Base-by-base conservation (phyloP, 2,329 filamentous ascomycete species). In the Juglanconis juglandina region DNA sequence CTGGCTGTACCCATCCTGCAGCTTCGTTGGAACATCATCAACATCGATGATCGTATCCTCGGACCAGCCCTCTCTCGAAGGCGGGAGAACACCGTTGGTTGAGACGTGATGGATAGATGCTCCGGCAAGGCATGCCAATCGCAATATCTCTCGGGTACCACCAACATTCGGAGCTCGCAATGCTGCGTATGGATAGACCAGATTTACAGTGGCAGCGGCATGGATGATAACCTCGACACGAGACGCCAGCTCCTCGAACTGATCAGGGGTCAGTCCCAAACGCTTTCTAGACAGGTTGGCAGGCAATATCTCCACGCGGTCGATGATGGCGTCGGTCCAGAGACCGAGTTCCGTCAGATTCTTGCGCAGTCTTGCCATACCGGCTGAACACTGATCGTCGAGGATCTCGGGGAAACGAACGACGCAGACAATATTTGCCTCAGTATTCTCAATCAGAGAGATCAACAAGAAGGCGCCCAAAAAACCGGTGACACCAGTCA, bases 111-210 rank as follows among this genome's bases (percentile, higher is more conserved):
- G 89, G 1, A 93, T 80, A 0, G 90, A 92, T 1, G 89, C 88
- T 11, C 87, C 87, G 32, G 81, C 82, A 42, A 82, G 80, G 60
- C 83, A 81, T 0, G 90, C 90, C 33, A 94, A 77, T 48, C 90
- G 87, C 55, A 94, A 73, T 44, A 93, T 83, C 70, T 93, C 89
- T 47, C 84, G 79, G 0, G 90, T 92, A n/a, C 90, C 90, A n/a
- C 85, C 85, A 2, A 94, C 87, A 66, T 94, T 94, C 60, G 89
- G 84, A 54, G 82, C 84, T 56, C 89, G 83, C 65, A 94, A 77
- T 0, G 89, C 88, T 47, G 90, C 90, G 66, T 93, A 93, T 0
- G 90, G 90, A 66, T 94, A 93, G 0, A 94, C 89, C 53, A 94
- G 77, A 69, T 92, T 92, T 68, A 94, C 90, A 0, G 87, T 90